Base-by-base conservation (phyloP, 495 filamentous ascomycete species). In the Cenococcum geophilum region DNA sequence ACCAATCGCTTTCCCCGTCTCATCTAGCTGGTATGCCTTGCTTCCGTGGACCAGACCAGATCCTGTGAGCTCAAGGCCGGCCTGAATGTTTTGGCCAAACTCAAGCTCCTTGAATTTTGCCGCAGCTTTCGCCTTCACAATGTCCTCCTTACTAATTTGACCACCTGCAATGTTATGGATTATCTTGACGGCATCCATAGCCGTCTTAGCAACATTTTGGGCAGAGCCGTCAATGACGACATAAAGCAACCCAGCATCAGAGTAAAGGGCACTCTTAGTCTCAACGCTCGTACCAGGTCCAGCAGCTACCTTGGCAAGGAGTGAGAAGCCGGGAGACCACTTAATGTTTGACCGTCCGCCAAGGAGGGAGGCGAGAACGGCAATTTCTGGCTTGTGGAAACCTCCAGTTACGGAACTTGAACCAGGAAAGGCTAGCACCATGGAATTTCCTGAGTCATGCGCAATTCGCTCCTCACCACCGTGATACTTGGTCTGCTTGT, bases 21-120 rank as follows among this genome's bases (percentile, higher is more conserved):
- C 89, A 68, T 84, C 86, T 66, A 95, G 83, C 76, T 97, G 87
- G 78, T 91, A 90, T 37, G 91, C 82, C 80, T 91, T 89, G 76
- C 82, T 84, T 58, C 84, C 85, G 68, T 87, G 85, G 68, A 96
- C 79, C 42, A 95, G 81, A 40, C 88, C 88, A 50, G 86, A 80
- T 66, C 89, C 89, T 62, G 85, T 88, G 68, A 83, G 76, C 73
- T 87, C 84, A 60, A 89, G 74, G 61, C 84, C 86, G 48, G 83
- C 82, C 59, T 77, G 76, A 22, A 85, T 79, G 68, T 81, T 82
- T 79, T 97, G 87, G 52, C 86, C 90, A 43, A 82, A 83, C 72
- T 96, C 91, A 45, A 97, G 79, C 50, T 91, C 89, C 71, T 86
- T 83, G 79, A 96, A 99, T 77, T 96, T 97, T 64, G 95, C 92